These are phyloP conservation scores for Camellia lanceoleosa DNA, from an alignment of 148 eudicot species.

Conservation along the genomic window DNA sequence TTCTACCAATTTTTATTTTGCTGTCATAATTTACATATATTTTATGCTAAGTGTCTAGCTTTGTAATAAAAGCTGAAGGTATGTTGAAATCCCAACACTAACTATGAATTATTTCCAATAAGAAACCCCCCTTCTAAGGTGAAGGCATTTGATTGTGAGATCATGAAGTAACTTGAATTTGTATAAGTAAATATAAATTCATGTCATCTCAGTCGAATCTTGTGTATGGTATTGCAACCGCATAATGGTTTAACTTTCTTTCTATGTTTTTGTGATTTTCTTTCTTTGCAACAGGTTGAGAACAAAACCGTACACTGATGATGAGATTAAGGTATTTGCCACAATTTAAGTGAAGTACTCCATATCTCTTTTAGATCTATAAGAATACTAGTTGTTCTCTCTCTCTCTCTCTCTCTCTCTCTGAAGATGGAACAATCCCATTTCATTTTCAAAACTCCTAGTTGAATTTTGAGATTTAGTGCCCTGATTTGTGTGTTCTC, in stretches of 20 bases:
- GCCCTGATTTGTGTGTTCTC: not conserved
- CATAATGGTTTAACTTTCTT: not conserved
- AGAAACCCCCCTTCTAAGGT: not conserved
- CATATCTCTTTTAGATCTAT: no score
- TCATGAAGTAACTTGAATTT: not conserved
- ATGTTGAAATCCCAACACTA: not conserved
- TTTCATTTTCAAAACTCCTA: no score
- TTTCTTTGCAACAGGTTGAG: constrained; percentile 53
- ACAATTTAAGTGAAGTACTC: not conserved
- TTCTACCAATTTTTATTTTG: not conserved
- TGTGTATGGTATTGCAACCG: not conserved
- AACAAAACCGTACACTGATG: constrained; percentile 74
- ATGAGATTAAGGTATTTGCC: constrained; percentile 79
- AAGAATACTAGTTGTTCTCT: no score
- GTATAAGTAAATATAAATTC: not conserved
- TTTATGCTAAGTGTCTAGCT: not conserved
- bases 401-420: not conserved
- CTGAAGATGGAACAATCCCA: no score
- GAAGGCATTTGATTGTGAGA: not conserved
- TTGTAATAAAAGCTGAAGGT: not conserved
- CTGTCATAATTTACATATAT: not conserved
- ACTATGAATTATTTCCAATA: not conserved
- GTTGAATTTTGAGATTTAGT: not conserved
- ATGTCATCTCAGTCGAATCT: no score
- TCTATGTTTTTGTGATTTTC: not conserved